Evolutionary conservation across 495 filamentous ascomycete species (phyloP).

Genomic region (Trichocladium antarcticum): DNA sequence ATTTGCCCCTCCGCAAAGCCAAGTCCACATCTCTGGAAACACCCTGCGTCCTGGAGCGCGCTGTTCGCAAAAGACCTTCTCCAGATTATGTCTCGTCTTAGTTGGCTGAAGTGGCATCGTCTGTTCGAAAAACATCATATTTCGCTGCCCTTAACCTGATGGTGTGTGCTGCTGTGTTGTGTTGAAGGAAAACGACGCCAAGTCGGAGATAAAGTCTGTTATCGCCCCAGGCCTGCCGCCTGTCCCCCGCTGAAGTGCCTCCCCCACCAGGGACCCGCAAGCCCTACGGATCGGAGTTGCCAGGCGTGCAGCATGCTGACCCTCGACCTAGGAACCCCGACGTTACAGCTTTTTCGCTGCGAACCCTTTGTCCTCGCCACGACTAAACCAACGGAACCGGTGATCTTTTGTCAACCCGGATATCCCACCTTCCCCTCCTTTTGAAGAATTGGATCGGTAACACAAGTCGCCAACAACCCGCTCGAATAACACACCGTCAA

Average conservation of each 20-base stretch:
- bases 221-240: slow-evolving; percentile 1
- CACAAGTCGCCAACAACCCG: background rate
- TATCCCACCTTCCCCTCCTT: background rate
- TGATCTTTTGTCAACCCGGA: background rate
- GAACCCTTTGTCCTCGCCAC: background rate
- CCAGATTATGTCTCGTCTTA: slow-evolving; percentile 14
- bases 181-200: background rate
- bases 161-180: background rate
- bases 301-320: background rate
- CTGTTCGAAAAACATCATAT: slow-evolving; percentile 1
- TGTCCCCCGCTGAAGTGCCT: slow-evolving; percentile 1
- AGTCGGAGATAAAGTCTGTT: background rate
- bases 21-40: background rate
- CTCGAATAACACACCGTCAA: slow-evolving; percentile 1
- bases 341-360: slow-evolving; percentile 5
- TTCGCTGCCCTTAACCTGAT: slow-evolving; percentile 7
- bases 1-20: slow-evolving; percentile 1
- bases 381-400: background rate
- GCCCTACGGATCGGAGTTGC: background rate
- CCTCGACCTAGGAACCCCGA: background rate
- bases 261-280: slow-evolving; percentile 5
- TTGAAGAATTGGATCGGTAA: background rate
- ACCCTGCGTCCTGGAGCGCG: background rate
- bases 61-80: background rate
- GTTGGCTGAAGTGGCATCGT: slow-evolving; percentile 8